These are phyloP conservation scores for Sporothrix euskadiensis DNA, from an alignment of 2,329 filamentous ascomycete species.

Conservation along the genomic window DNA sequence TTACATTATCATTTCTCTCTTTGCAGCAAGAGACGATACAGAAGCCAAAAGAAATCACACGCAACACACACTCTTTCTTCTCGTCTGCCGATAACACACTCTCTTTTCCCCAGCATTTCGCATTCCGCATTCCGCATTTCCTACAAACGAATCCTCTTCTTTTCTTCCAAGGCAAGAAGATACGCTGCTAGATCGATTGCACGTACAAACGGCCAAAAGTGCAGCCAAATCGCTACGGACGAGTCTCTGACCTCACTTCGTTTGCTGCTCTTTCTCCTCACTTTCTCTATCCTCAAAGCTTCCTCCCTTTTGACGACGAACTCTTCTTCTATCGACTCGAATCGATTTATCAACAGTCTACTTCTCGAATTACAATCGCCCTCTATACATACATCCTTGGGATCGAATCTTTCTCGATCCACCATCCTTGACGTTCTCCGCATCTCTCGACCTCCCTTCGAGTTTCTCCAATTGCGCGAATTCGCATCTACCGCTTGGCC, in stretches of 20 bases:
- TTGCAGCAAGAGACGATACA: neutral
- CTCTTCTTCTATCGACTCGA: neutral
- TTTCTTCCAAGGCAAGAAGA: neutral
- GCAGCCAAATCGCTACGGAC: neutral
- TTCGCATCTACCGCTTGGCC: neutral
- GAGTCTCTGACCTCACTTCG: neutral
- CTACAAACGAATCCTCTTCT: neutral
- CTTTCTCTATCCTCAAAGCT: neutral
- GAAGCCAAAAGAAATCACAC: slow-evolving; percentile 11
- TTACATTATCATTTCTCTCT: slow-evolving; percentile 12
- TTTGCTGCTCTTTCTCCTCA: neutral
- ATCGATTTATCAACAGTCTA: neutral
- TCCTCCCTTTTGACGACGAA: neutral
- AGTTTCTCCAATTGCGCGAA: slow-evolving; percentile 7
- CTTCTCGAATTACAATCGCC: neutral
- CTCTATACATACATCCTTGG: neutral
- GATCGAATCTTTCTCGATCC: too few relatives aligned
- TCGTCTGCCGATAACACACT: neutral
- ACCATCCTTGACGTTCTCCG: neutral
- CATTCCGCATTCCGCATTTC: neutral
- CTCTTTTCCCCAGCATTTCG: neutral
- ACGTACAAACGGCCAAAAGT: neutral
- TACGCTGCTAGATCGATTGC: neutral
- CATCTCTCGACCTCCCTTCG: neutral
- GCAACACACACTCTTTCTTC: neutral